Evolutionary conservation across 805 yeast genomes (phyloP).

Genomic region (Saturnispora halmiae): DNA sequence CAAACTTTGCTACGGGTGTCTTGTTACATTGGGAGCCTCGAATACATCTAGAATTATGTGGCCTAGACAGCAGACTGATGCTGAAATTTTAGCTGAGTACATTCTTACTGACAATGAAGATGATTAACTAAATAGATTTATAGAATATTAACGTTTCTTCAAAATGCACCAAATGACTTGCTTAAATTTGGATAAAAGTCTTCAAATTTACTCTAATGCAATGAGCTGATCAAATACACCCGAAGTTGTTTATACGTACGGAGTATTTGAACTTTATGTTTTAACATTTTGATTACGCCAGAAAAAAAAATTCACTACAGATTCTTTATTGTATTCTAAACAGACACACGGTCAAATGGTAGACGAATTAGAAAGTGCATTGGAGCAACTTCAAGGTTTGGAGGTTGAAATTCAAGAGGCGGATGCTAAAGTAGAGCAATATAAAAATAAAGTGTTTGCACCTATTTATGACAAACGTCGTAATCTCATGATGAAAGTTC

Average conservation of each 20-base stretch:
- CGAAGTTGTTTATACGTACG: too few relatives aligned
- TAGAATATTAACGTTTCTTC: too few relatives aligned
- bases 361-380: conserved; percentile 8
- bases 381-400: conserved; percentile 18
- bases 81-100: conserved; percentile 25
- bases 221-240: too few relatives aligned
- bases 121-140: not conserved
- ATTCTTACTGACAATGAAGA: conserved; percentile 11
- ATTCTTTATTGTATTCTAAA: too few relatives aligned
- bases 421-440: conserved; percentile 52
- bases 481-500: conserved; percentile 41
- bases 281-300: too few relatives aligned
- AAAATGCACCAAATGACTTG: too few relatives aligned
- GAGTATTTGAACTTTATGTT: too few relatives aligned
- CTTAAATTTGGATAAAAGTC: too few relatives aligned
- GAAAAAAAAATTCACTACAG: too few relatives aligned
- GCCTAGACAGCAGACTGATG: conserved; percentile 24
- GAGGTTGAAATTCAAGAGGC: conserved; percentile 43
- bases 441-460: conserved; percentile 42
- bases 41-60: conserved; percentile 23
- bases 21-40: conserved; percentile 46
- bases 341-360: not conserved
- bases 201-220: too few relatives aligned
- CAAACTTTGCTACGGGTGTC: conserved; percentile 72
- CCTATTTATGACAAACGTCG: conserved; percentile 54